Evolutionary conservation across 306 rosid species (phyloP), one percentile per base, ranked within the genome.

Genomic region (Vachellia collinsii): DNA sequence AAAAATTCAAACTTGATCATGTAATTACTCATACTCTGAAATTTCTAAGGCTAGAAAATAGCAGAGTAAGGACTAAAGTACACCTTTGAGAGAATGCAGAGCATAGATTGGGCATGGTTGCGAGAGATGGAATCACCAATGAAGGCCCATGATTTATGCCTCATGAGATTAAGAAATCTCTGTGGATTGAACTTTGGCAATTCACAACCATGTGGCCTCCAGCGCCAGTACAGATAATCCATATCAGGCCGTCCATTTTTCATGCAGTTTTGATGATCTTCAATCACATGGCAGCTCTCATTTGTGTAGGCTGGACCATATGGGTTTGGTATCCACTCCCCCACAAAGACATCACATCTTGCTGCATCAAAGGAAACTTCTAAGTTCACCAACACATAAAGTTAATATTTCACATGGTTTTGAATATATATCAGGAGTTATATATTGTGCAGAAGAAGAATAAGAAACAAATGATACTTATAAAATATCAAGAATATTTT

Each of bases 1-100:
- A 29, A 19, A n/a, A 19, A 19, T 0, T 54, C 23, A 14, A 59
- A 59, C 65, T 8, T 8, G 7, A 54, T n/a, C 23, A 6, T 54
- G 16, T 9, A 22, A 22, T 58, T 58, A 23, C 65, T 59, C 65
- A 23, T 23, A 23, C 36, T 10, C 71, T 37, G 13, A 65, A 65
- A 19, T 64, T 34, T 6, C 43, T 34, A 64, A 64, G 22, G 14
- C 42, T 8, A 8, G 11, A 7, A 39, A 3, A 2, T 17, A 7
- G 3, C 2, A 11, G 37, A 41, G 37, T 20, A 2, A 46, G 70
- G 81, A 72, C 3, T 44, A 19, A 29, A 66, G 0, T 22, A 44
- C 84, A 92, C 97, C 92, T 91, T 86, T n/a, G 93, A 91, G 81
- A 94, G 97, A 78, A 86, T 88, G 83, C 97, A 90, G 13, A 94